Evolutionary conservation across 2,329 filamentous ascomycete genomes (phyloP), one percentile per base, ranked within the genome.

Genomic region (Talaromyces amestolkiae): DNA sequence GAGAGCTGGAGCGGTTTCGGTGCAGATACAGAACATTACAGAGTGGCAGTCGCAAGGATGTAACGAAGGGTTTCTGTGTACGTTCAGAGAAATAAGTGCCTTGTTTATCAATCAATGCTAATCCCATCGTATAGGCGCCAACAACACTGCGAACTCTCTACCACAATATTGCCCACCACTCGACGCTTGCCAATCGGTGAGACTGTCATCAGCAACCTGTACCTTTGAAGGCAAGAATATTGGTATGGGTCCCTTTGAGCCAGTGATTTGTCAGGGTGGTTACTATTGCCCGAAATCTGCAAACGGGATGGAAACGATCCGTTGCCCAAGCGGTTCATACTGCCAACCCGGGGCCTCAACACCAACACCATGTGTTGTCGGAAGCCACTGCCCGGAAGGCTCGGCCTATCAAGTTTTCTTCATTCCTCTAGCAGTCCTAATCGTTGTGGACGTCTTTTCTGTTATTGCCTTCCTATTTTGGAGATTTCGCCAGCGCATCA

Each of bases 131-230:
- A 22, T 33, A 63, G 61, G 61, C 41, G 61, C 61, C 24, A 63
- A 58, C 39, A 63, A 63, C 27, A 63, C 61, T 15, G 51, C 51
- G 2, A 63, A 63, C n/a, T 63, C 61, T 11, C 61, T 63, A 33
- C 61, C 61, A 19, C 61, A 63, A 31, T 63, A 63, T 47, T 63
- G 61, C 13, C 61, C 61, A 22, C 61, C 61, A 24, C 51, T 63
- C 22, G 61, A 63, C 27, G 41, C 49, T 35, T 63, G 61, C 39
- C 61, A 63, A 31, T 45, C 45, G 39, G 35, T 41, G 19, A 35
- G 61, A 19, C 43, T 63, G 27, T 45, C 61, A 5, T 63, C 61
- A 15, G 19, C 45, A 35, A 45, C 61, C 19, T 64, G 61, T 33
- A 64, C 61, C 11, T 27, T 64, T 19, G 10, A 64, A n/a, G 61